Conservation (phyloP, 208 protist genomes). For the Trypanosomatidae sp. region DNA sequence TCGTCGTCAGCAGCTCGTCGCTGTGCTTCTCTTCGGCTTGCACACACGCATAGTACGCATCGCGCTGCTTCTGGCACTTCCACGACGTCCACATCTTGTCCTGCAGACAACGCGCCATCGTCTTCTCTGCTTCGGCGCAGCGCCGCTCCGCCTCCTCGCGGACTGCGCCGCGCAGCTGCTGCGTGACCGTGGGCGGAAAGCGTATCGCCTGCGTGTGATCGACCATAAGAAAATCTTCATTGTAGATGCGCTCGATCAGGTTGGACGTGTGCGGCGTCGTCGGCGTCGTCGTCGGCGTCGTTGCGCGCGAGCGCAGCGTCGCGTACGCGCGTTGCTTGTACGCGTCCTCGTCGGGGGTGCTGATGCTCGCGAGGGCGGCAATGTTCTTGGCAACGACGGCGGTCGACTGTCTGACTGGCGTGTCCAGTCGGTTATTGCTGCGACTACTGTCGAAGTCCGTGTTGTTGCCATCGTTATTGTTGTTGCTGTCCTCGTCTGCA, state of each 20-base stretch:
- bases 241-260: conserved; percentile 59
- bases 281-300: too few species aligned
- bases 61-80: conserved; percentile 85
- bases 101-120: conserved; percentile 70
- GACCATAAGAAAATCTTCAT: conserved; percentile 67
- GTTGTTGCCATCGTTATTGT: too few species aligned
- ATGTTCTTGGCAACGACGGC: background rate
- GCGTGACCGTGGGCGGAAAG: conserved; percentile 44
- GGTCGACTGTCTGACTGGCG: too few species aligned
- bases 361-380: conserved; percentile 7
- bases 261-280: conserved; percentile 20
- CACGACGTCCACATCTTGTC: conserved; percentile 84
- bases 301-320: too few species aligned
- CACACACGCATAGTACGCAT: conserved; percentile 56
- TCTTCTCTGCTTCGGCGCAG: conserved; percentile 64
- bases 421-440: too few species aligned
- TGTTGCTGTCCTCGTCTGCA: too few species aligned
- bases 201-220: conserved; percentile 62
- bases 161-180: conserved; percentile 43
- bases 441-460: too few species aligned
- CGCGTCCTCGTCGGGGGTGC: conserved; percentile 19
- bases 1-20: conserved; percentile 37
- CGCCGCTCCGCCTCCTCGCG: conserved; percentile 43
- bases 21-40: conserved; percentile 18
- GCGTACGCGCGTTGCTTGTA: conserved; percentile 10